A percentile compares a stretch with the other conserved stretches of the same genome.
These are phyloP conservation scores for Penicillium griseofulvum DNA, from an alignment of 2,329 filamentous ascomycete species.

Conservation along the genomic window DNA sequence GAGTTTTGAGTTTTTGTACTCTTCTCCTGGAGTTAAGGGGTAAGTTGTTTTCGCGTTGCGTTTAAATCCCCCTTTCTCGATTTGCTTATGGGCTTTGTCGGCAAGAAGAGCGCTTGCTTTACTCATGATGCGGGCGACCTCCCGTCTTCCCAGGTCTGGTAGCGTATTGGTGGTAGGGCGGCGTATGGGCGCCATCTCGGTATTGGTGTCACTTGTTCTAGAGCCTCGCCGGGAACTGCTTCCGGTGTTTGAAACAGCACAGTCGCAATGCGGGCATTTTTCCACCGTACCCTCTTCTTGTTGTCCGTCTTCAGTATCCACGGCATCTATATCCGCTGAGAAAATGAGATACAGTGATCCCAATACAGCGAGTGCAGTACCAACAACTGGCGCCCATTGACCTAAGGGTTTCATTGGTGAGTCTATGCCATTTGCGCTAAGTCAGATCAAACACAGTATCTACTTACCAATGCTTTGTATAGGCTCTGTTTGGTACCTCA, in stretches of 20 bases:
- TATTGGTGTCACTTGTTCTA: neutral
- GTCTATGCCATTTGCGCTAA: too few species aligned
- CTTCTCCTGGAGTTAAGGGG: constrained; percentile 57
- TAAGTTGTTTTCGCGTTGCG: constrained; percentile 47
- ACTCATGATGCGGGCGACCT: constrained; percentile 46
- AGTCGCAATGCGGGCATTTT: neutral
- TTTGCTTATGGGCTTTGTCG: constrained; percentile 48
- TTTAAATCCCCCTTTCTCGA: constrained; percentile 51
- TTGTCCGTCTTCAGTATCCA: constrained; percentile 14
- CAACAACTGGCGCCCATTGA: constrained; percentile 45
- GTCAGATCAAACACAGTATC: neutral
- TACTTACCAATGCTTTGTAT: constrained; percentile 58
- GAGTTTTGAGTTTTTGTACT: constrained; percentile 40
- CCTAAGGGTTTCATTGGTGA: constrained; percentile 16
- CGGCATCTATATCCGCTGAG: constrained; percentile 34
- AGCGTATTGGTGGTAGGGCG: constrained; percentile 6
- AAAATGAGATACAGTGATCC: constrained; percentile 59
- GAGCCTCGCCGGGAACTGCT: neutral
- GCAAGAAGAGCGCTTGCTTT: constrained; percentile 48
- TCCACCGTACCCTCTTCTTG: neutral
- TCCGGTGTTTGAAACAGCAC: neutral
- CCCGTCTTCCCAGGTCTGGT: constrained; percentile 36
- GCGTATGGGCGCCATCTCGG: neutral
- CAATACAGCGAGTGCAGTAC: constrained; percentile 56
- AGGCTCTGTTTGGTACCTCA: constrained; percentile 61